Percentiles rank a stretch among this genome's conserved stretches.
Evolutionary conservation across 169 alveolate genomes (phyloP).

Genomic region (Plasmodium coatneyi): DNA sequence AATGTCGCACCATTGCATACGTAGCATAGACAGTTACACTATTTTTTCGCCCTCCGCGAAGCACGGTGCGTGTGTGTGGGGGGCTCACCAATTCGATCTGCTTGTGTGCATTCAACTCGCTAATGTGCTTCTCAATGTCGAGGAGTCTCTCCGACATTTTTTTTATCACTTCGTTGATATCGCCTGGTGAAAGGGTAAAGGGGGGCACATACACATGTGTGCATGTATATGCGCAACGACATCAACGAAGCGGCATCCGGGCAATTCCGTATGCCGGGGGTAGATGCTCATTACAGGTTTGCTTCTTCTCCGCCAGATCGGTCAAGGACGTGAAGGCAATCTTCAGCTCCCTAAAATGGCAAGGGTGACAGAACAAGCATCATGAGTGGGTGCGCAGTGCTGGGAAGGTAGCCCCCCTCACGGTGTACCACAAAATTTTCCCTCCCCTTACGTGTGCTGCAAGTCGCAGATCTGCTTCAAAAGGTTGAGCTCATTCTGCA

Average conservation of each 20-base stretch:
- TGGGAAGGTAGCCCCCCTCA: background rate
- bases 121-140: conserved; percentile 63
- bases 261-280: background rate
- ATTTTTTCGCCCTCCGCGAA: background rate
- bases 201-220: background rate
- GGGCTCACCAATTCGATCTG: conserved; percentile 57
- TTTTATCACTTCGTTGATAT: conserved; percentile 61
- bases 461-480: conserved; percentile 58
- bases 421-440: too few species aligned
- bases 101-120: conserved; percentile 65
- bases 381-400: background rate
- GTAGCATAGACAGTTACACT: background rate
- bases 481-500: conserved; percentile 47
- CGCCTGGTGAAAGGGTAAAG: background rate
- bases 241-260: background rate
- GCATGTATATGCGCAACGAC: background rate
- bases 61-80: background rate
- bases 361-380: background rate
- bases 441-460: conserved; percentile 53
- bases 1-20: background rate
- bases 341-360: conserved; percentile 35
- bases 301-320: conserved; percentile 59
- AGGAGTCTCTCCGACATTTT: conserved; percentile 37
- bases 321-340: conserved; percentile 62
- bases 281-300: conserved; percentile 9